phyloP scores from a whole-genome alignment of 2,329 filamentous ascomycete genomes.

The Passalora sequoiae region DNA sequence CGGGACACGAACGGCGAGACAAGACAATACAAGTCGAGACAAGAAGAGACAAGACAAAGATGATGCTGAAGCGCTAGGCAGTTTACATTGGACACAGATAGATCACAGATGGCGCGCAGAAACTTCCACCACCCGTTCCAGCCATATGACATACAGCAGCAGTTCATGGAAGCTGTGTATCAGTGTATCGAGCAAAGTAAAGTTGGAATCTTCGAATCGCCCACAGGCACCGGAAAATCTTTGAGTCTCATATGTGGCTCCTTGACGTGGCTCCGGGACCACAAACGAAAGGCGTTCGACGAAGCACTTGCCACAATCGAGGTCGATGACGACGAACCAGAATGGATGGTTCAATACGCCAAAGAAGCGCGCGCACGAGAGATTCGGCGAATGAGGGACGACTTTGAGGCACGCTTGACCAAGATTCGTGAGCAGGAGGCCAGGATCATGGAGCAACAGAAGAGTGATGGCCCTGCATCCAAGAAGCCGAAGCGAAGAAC shows the following conservation, averaged over 20 bases:
- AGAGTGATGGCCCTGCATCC: conserved; percentile 42
- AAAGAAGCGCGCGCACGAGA: conserved; percentile 63
- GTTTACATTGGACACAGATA: too few species aligned
- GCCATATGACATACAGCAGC: conserved; percentile 79
- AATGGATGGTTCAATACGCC: conserved; percentile 78
- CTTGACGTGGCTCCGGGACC: conserved; percentile 81
- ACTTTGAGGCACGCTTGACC: conserved; percentile 67
- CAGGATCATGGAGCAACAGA: conserved; percentile 50
- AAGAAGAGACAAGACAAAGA: too few species aligned
- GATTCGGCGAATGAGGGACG: conserved; percentile 61
- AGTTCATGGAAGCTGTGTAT: conserved; percentile 84
- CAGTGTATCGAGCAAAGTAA: conserved; percentile 71
- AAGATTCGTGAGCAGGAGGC: conserved; percentile 58
- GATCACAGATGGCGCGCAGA: conserved; percentile 26
- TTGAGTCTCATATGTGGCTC: conserved; percentile 84
- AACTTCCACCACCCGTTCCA: conserved; percentile 83
- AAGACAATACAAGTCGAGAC: too few species aligned
- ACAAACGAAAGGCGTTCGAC: conserved; percentile 62
- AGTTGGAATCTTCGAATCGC: conserved; percentile 84
- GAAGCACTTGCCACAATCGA: conserved; percentile 46
- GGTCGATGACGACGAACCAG: conserved; percentile 63
- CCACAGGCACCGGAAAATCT: conserved; percentile 85
- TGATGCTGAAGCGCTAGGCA: too few species aligned
- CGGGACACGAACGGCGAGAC: too few species aligned
- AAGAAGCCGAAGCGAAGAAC: conserved; percentile 43